Evolutionary conservation across 2,329 filamentous ascomycete genomes (phyloP), one percentile per base, ranked within the genome.

Genomic region (Colletotrichum filicis): DNA sequence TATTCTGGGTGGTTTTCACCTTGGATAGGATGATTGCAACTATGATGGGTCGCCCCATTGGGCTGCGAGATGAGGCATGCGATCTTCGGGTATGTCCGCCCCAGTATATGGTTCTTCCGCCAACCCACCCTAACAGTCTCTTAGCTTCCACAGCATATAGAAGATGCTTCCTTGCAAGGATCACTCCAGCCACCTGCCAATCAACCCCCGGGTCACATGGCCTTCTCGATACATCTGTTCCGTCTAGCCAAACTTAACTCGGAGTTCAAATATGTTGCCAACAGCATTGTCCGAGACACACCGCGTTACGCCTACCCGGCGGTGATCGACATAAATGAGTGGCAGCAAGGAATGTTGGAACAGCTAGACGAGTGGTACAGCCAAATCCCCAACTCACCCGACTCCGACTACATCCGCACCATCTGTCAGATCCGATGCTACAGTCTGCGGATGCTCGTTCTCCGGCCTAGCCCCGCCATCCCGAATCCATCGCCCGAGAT

Each of bases 191-290:
- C 24, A 26, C 5, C 12, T 7, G 11, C 5, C 2, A 4, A 19
- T 14, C 5, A 2, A 9, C 12, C 5, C 5, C 1, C n/a, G 4
- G 56, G 66, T 19, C 56, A 56, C 3, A 71, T 73, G 75, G 76
- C 81, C 0, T 86, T 82, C 61, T 83, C 86, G 0, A 82, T 89
- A 8, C 87, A 88, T 61, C 77, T 89, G 0, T 89, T 89, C 76
- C 82, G 79, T 60, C 80, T 86, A 0, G 80, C 85, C 0, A 84
- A 82, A 22, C 79, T 89, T 6, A 90, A 89, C 68, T 89, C 88
- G 0, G 88, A 90, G 75, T 88, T 89, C n/a, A 89, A 89, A 78
- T 89, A 89, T 60, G 82, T 89, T 3, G 84, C 87, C 46, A 87
- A 89, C 66, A 89, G 87, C 65, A 83, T 89, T 65, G 83, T 83